Evolutionary conservation across 768 basidiomycete genomes (phyloP).

Genomic region (Lentinula sp.): DNA sequence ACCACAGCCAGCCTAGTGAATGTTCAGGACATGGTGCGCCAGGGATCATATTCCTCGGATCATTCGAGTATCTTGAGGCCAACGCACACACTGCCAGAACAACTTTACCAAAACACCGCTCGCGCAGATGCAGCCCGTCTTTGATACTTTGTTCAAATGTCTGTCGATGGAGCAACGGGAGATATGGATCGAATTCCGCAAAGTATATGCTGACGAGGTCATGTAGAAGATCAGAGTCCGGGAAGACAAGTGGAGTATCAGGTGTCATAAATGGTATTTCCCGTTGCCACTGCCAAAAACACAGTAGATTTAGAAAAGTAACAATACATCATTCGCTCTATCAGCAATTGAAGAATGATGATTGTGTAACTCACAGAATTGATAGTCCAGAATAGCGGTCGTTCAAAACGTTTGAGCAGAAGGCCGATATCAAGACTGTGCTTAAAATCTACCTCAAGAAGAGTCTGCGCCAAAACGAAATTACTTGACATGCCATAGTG

Average conservation of each 20-base stretch:
- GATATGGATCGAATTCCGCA: slow-evolving; percentile 39
- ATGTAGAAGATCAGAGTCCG: slow-evolving; percentile 46
- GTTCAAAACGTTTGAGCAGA: slow-evolving; percentile 1
- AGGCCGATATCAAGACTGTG: neutral
- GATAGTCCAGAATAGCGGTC: slow-evolving; percentile 17
- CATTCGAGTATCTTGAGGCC: slow-evolving; percentile 53
- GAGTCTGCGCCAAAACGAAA: slow-evolving; percentile 26
- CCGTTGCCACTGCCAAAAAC: neutral
- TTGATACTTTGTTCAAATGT: slow-evolving; percentile 52
- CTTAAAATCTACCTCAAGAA: slow-evolving; percentile 29
- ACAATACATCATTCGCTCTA: neutral
- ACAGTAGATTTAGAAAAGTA: neutral
- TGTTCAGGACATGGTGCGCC: neutral
- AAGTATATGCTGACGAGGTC: slow-evolving; percentile 65
- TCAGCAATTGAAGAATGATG: neutral
- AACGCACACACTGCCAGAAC: slow-evolving; percentile 53
- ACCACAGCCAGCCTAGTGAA: neutral
- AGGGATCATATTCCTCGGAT: slow-evolving; percentile 33
- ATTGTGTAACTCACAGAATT: slow-evolving; percentile 15
- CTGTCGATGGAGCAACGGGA: slow-evolving; percentile 69
- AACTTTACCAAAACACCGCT: slow-evolving; percentile 39
- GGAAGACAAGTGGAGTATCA: slow-evolving; percentile 25
- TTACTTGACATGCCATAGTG: slow-evolving; percentile 32
- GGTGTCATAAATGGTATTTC: slow-evolving; percentile 1
- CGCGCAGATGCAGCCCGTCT: slow-evolving; percentile 42